Conservation (phyloP, 345 rosid genomes). For the Brassica nigra region DNA sequence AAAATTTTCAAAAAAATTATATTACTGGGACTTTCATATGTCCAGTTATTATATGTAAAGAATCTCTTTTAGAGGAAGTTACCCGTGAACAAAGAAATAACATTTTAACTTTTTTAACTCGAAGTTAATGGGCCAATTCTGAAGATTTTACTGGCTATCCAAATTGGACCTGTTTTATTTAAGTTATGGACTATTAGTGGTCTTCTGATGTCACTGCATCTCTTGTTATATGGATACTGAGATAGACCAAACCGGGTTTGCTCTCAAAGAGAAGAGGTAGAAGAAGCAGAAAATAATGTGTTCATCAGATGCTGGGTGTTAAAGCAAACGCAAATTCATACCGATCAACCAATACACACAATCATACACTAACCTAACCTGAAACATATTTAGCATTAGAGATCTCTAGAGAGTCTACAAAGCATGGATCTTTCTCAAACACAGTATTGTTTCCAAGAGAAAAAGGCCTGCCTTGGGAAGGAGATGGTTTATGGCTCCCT, state of each 20-base stretch:
- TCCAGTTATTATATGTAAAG: not conserved
- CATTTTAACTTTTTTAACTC: not conserved
- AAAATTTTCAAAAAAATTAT: not conserved
- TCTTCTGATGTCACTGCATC: not conserved
- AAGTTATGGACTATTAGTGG: not conserved
- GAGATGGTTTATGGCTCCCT: not conserved
- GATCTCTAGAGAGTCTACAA: not conserved
- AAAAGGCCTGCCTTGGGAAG: not conserved
- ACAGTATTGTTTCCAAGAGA: not conserved
- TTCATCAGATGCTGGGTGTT: too few species aligned
- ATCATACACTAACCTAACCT: not conserved
- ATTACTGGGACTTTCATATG: not conserved
- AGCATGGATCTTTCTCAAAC: not conserved
- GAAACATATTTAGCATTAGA: not conserved
- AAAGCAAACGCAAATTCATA: not conserved
- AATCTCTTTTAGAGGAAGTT: not conserved
- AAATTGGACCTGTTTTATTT: conserved; percentile 20
- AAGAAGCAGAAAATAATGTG: conserved; percentile 6
- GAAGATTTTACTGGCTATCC: not conserved
- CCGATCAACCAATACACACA: not conserved
- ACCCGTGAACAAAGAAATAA: not conserved
- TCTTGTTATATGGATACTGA: conserved; percentile 27
- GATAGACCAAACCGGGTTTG: not conserved
- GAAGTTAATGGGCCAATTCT: not conserved
- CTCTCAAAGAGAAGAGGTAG: not conserved